These are phyloP conservation scores for Lyophyllum shimeji DNA, from an alignment of 768 basidiomycete genomes.

Conservation along the genomic window DNA sequence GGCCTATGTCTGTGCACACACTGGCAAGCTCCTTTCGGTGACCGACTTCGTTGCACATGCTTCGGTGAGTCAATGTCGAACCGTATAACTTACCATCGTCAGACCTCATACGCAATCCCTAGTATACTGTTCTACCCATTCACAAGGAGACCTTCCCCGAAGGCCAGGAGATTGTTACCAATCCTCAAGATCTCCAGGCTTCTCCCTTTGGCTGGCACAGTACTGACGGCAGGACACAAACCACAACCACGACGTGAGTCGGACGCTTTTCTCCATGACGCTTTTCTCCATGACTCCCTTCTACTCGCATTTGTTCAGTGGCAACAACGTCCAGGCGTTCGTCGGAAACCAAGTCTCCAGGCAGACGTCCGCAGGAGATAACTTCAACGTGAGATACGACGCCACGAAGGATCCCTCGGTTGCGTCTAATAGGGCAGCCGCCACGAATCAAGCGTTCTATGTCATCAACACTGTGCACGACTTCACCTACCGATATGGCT, in stretches of 20 bases:
- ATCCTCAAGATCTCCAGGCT: neutral
- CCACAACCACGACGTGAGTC: neutral
- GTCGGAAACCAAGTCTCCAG: neutral
- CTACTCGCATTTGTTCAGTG: neutral
- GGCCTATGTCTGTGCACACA: neutral
- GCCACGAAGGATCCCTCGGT: neutral
- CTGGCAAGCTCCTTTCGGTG: neutral
- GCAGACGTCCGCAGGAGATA: neutral
- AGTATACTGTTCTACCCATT: neutral
- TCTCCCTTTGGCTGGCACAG: neutral
- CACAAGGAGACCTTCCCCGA: neutral
- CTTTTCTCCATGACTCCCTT: neutral
- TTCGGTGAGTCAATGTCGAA: neutral
- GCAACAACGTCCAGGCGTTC: neutral
- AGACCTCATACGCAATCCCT: neutral
- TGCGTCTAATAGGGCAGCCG: neutral
- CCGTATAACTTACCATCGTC: neutral
- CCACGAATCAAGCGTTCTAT: conserved; percentile 51
- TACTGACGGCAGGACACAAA: neutral
- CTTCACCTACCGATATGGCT: conserved; percentile 41
- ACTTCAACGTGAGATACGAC: neutral
- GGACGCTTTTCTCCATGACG: neutral
- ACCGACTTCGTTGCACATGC: neutral
- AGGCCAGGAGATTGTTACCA: neutral
- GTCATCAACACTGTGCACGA: conserved; percentile 81